Evolutionary conservation across 2,329 filamentous ascomycete genomes (phyloP).

Genomic region (Aspergillus alliaceus): DNA sequence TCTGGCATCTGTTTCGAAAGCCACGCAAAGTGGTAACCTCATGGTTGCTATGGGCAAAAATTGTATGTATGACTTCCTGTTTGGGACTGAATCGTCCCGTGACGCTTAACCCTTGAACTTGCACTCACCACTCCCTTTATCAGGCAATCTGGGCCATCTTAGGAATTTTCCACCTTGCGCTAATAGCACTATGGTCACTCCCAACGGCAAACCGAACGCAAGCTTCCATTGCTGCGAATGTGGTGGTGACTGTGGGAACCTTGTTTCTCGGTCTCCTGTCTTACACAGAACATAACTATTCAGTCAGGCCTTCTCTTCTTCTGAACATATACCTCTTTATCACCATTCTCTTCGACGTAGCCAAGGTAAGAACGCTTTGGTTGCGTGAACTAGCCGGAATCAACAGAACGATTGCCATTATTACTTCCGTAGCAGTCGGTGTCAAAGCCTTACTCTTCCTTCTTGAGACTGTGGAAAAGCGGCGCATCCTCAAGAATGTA

Average conservation of each 20-base stretch:
- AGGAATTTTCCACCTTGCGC: conserved; percentile 36
- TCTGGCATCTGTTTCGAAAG: conserved; percentile 36
- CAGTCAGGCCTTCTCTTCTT: conserved; percentile 48
- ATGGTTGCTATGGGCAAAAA: conserved; percentile 31
- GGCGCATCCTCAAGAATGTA: conserved; percentile 38
- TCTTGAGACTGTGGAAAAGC: conserved; percentile 49
- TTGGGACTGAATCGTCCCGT: not conserved
- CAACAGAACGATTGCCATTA: conserved; percentile 40
- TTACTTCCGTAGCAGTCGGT: conserved; percentile 43
- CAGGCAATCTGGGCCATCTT: conserved; percentile 34
- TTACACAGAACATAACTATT: conserved; percentile 48
- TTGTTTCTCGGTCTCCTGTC: conserved; percentile 42
- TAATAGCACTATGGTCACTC: conserved; percentile 39
- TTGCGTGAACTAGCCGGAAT: conserved; percentile 29
- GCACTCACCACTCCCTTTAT: conserved; percentile 2
- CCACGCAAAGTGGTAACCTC: conserved; percentile 36
- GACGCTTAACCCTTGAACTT: not conserved
- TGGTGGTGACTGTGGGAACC: conserved; percentile 28
- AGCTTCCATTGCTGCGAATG: conserved; percentile 36
- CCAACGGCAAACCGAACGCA: conserved; percentile 31
- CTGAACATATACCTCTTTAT: conserved; percentile 49
- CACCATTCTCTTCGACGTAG: conserved; percentile 48
- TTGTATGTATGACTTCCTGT: conserved; percentile 29
- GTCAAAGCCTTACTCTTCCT: conserved; percentile 47
- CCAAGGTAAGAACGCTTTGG: conserved; percentile 47